Percentiles rank a stretch among this genome's conserved stretches.
Conservation (phyloP, 2,329 filamentous ascomycete genomes). For the Alternaria arbusti region DNA sequence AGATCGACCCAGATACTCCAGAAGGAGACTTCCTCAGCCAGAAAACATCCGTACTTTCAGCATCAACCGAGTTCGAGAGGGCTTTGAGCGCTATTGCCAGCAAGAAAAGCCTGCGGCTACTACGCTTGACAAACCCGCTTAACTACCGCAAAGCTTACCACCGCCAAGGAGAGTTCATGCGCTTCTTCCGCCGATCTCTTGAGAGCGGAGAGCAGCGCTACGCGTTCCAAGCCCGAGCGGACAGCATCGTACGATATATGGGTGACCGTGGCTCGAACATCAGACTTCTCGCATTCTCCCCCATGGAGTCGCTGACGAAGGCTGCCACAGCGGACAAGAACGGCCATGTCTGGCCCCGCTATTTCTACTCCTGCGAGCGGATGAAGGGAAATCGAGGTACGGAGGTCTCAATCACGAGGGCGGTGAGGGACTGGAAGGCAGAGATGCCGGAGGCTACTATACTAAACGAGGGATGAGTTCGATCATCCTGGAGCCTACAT, state of each 20-base stretch:
- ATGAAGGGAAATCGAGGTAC: neutral
- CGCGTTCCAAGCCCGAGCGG: neutral
- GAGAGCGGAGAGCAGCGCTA: neutral
- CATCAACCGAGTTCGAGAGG: neutral
- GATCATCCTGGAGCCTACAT: neutral
- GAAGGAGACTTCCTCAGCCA: neutral
- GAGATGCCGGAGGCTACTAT: neutral
- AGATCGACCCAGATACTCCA: neutral
- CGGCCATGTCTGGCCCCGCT: neutral
- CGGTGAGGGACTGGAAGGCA: neutral
- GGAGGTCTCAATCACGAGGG: neutral
- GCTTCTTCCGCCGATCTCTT: neutral
- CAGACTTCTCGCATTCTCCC: neutral
- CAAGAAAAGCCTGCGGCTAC: neutral
- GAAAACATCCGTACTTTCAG: rapidly evolving
- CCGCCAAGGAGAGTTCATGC: neutral
- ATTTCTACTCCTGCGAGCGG: neutral
- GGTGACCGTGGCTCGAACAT: neutral
- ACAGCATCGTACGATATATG: neutral
- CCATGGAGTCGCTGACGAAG: neutral
- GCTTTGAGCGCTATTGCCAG: neutral
- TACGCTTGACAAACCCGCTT: neutral
- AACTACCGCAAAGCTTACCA: neutral
- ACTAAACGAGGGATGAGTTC: neutral
- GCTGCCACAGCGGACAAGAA: neutral